Evolutionary conservation across 768 basidiomycete genomes (phyloP), one percentile per base, ranked within the genome.

Genomic region (Mycena rosella): DNA sequence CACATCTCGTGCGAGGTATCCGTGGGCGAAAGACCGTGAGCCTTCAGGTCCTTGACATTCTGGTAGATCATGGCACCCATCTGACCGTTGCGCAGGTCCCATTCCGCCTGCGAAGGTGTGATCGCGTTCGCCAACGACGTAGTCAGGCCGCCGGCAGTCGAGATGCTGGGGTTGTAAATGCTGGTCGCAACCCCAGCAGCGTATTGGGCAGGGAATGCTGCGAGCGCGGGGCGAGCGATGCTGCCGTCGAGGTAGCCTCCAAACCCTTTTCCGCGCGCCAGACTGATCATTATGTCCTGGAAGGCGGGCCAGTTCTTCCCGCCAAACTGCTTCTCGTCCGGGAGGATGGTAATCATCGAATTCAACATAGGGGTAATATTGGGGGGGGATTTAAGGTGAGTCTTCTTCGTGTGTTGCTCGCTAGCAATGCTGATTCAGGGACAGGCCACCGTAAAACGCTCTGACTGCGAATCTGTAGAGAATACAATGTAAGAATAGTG

Each of bases 391-490:
- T 6, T 27, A 27, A 22, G 24, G 55, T 57, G 53, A 54, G 53
- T 54, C 53, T 54, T 22, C 13, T 34, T 7, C 1, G 53, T 54
- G 34, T 54, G 53, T 54, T 54, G 53, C 53, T 1, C 53, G 22
- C n/a, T 36, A 3, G 53, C 53, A 54, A 54, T 9, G 14, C 53
- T 54, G 53, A 54, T 36, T 54, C 34, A 38, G 32, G 53, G 53
- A 54, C 53, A 38, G 53, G 53, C 53, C 53, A 22, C 32, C 32
- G 53, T 54, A n/a, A 54, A 20, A 22, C 53, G 53, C 53, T 54
- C 53, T 54, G 53, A 54, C 53, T 54, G 53, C 15, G 27, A 49
- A 49, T 49, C 55, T 56, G 55, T 56, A 56, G 55, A 56, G 40
- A 42, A 29, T 42, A 40, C 38, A 24, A 6, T 18, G 38, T 56